Percentiles rank a stretch among this genome's conserved stretches.
These are phyloP conservation scores for Rhodotorula kratochvilovae DNA, from an alignment of 768 basidiomycete species.

Conservation along the genomic window DNA sequence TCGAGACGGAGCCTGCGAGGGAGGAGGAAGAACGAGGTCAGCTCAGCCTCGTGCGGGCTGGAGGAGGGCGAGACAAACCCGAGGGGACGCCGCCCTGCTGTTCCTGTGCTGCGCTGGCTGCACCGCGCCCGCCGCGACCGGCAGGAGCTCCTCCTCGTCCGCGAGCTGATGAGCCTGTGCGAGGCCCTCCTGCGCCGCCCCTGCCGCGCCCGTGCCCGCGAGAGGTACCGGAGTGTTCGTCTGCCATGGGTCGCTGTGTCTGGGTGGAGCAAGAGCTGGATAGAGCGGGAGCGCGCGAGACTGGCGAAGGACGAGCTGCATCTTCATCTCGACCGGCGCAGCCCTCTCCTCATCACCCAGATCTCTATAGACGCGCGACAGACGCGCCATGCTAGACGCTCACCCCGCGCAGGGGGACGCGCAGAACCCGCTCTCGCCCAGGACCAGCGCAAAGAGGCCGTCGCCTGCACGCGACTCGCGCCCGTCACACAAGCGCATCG, in stretches of 20 bases:
- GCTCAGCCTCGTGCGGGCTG: background rate
- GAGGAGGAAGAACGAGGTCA: background rate
- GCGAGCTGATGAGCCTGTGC: background rate
- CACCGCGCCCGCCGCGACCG: background rate
- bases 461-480: background rate
- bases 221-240: background rate
- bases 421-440: background rate
- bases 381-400: too few relatives aligned
- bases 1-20: constrained; percentile 55
- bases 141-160: background rate
- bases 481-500: background rate
- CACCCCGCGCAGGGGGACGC: too few relatives aligned
- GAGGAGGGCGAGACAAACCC: constrained; percentile 4
- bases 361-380: too few relatives aligned
- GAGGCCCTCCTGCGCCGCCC: background rate
- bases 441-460: background rate
- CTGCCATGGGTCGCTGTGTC: background rate
- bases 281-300: background rate
- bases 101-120: background rate
- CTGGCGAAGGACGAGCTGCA: background rate
- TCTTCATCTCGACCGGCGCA: background rate
- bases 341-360: too few relatives aligned
- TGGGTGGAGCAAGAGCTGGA: background rate
- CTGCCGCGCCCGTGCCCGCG: background rate
- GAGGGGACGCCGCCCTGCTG: constrained; percentile 1